Conservation (phyloP, 192 early-diverging fungal genomes). For the Gryganskiella cystojenkinii region DNA sequence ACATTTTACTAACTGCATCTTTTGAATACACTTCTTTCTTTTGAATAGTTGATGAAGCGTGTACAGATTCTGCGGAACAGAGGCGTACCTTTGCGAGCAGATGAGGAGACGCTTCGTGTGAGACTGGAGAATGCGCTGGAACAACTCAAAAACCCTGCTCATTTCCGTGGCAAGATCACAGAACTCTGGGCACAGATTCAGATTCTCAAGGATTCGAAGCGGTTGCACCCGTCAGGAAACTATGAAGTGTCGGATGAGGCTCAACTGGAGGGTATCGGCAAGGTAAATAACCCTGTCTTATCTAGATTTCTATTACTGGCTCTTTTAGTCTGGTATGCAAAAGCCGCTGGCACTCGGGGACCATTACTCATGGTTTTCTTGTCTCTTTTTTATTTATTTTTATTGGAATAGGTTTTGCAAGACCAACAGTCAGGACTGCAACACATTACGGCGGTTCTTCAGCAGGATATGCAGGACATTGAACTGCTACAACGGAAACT, state of each 20-base stretch:
- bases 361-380: background rate
- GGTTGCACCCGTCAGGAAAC: conserved; percentile 47
- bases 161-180: conserved; percentile 84
- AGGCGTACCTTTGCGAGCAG: conserved; percentile 82
- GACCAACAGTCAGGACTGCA: conserved; percentile 76
- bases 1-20: background rate
- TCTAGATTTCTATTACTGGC: background rate
- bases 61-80: conserved; percentile 87
- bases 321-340: background rate
- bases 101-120: conserved; percentile 84
- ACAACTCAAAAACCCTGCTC: conserved; percentile 80
- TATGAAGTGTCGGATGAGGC: conserved; percentile 68
- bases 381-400: background rate
- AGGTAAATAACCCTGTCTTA: conserved; percentile 26
- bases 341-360: background rate
- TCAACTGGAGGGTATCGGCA: conserved; percentile 66
- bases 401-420: conserved; percentile 43
- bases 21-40: background rate
- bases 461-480: conserved; percentile 66
- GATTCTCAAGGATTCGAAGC: conserved; percentile 69
- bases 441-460: conserved; percentile 73
- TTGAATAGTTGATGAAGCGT: conserved; percentile 82
- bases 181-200: conserved; percentile 87
- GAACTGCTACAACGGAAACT: conserved; percentile 54
- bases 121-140: conserved; percentile 79